Evolutionary conservation across 192 early-diverging fungal genomes (phyloP).

Genomic region (Coemansia sp.): DNA sequence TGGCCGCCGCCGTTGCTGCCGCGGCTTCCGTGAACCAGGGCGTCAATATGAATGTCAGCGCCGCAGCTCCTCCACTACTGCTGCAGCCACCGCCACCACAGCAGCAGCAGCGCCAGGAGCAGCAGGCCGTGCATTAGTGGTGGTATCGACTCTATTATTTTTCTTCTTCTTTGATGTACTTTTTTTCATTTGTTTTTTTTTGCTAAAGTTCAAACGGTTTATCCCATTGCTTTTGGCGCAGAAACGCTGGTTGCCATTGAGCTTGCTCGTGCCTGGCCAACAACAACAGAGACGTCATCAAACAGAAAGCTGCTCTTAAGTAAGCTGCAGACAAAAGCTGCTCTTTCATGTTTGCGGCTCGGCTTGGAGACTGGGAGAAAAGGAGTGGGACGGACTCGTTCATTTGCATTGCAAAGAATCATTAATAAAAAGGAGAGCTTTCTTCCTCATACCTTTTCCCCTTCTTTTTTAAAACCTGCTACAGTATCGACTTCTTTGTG

Average conservation of each 20-base stretch:
- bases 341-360: no score
- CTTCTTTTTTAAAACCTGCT: background rate
- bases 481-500: background rate
- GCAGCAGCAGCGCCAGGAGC: constrained; percentile 11
- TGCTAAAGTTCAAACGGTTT: background rate
- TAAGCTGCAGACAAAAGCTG: no score
- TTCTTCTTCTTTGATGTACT: background rate
- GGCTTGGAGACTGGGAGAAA: no score
- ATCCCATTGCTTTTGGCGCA: background rate
- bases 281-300: no score
- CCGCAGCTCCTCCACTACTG: constrained; percentile 12
- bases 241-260: background rate
- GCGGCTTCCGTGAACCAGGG: constrained; percentile 9
- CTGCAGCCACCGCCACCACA: constrained; percentile 20
- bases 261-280: no score
- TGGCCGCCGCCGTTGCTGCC: constrained; percentile 20
- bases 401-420: no score
- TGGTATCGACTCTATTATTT: background rate
- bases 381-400: no score
- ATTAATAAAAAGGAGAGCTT: no score
- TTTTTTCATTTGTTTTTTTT: background rate
- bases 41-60: constrained; percentile 15
- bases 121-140: constrained; percentile 7
- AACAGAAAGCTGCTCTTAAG: no score
- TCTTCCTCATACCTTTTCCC: background rate